Evolutionary conservation across 768 basidiomycete genomes (phyloP), one percentile per base, ranked within the genome.

Genomic region (Mycena albidolilacea): DNA sequence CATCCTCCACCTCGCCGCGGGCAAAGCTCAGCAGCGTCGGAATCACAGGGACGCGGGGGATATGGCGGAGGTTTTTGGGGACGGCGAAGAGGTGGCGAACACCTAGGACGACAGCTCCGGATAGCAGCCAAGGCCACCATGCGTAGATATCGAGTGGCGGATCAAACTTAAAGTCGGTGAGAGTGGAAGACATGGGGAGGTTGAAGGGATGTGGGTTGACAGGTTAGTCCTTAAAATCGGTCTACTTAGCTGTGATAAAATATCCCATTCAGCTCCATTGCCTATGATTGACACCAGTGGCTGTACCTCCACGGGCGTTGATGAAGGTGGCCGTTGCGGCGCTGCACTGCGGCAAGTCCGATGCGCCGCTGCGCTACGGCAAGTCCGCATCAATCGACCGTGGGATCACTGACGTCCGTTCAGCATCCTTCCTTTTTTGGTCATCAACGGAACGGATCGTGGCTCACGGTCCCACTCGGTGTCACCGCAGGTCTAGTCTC

Each of bases 1-100:
- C 52, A 54, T 54, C 52, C 52, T 54, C 52, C 52, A 54, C 52
- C 52, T 54, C 52, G 4, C 52, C 52, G 21, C 52, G 52, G 21
- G 52, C 52, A 54, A 21, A 54, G 52, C 52, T 54, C n/a, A 54
- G 52, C n/a, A 54, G 52, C n/a, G 52, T 54, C 52, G 52, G 52
- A 54, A 54, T 54, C 5, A 54, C 52, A 54, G 52, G 52, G 52
- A 54, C 52, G 21, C 52, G 52, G 52, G 52, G 52, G 21, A 54
- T 54, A 54, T 54, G 52, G n/a, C 21, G 7, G 52, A 54, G 52
- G 5, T 54, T 54, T n/a, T 15, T 54, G 52, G 52, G 52, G 52
- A 54, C 52, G 52, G 52, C 7, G 21, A 54, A 54, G 21, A 54
- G 52, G n/a, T n/a, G 21, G 21, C 52, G 52, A n/a, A 54, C n/a